These are phyloP conservation scores for Fomitopsis palustris DNA, from an alignment of 1,284 basidiomycete species.

Conservation along the genomic window DNA sequence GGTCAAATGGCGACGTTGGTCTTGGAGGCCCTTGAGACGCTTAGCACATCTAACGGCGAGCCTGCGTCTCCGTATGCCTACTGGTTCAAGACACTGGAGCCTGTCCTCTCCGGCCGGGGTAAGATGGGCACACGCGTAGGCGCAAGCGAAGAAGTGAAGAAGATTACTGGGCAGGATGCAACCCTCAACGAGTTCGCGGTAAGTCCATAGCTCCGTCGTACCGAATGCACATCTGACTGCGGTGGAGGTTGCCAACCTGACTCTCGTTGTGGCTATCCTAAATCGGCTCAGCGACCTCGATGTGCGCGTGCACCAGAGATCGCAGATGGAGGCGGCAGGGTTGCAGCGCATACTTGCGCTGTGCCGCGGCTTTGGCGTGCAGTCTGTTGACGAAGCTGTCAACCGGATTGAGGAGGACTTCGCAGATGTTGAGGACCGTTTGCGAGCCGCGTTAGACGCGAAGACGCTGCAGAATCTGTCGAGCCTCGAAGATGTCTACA, in stretches of 20 bases:
- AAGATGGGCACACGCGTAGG: conserved; percentile 96
- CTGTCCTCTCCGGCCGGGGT: conserved; percentile 79
- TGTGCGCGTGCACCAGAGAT: conserved; percentile 79
- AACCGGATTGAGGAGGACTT: conserved; percentile 63
- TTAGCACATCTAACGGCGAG: conserved; percentile 67
- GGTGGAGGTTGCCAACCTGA: conserved; percentile 60
- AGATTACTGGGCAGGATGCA: conserved; percentile 55
- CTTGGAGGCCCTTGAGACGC: conserved; percentile 58
- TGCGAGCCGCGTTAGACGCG: conserved; percentile 78
- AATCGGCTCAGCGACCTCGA: conserved; percentile 71
- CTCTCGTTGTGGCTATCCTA: conserved; percentile 69
- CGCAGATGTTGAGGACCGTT: conserved; percentile 76
- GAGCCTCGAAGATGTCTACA: conserved; percentile 86
- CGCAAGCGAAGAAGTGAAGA: conserved; percentile 83
- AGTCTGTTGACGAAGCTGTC: conserved; percentile 69
- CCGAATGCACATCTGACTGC: conserved; percentile 6
- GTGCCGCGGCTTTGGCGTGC: conserved; percentile 66
- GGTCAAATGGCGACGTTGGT: conserved; percentile 56
- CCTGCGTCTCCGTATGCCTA: conserved; percentile 67
- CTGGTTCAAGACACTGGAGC: conserved; percentile 88
- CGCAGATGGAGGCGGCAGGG: conserved; percentile 88
- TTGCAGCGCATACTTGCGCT: conserved; percentile 73
- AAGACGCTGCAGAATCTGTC: conserved; percentile 75
- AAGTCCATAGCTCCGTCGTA: conserved; percentile 28
- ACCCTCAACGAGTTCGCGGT: conserved; percentile 84